Percentiles rank a stretch among this genome's conserved stretches.
phyloP scores from a whole-genome alignment of 1,284 basidiomycete genomes.

The Trametes hirsuta region DNA sequence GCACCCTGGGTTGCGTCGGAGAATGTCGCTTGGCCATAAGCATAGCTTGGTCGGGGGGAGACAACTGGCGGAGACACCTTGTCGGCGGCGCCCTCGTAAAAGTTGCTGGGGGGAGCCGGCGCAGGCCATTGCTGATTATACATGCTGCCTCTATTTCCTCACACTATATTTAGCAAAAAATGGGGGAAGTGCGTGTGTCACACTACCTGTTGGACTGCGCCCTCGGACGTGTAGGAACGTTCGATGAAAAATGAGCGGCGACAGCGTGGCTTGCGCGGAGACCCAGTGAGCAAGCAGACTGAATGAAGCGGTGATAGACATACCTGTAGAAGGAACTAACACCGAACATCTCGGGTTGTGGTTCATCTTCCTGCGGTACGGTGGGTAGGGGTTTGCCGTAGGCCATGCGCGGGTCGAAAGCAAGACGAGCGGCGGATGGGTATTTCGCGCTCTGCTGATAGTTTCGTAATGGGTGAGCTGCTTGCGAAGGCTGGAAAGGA shows the following conservation, averaged over 20 bases:
- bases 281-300: background rate
- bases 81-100: background rate
- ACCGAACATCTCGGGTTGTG: conserved; percentile 27
- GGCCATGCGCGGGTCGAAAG: conserved; percentile 52
- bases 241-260: conserved; percentile 26
- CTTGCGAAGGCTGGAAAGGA: background rate
- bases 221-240: conserved; percentile 16
- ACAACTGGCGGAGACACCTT: conserved; percentile 3
- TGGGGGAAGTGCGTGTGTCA: too few species aligned
- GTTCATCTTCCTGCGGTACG: conserved; percentile 14
- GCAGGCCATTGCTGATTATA: background rate
- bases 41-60: conserved; percentile 21
- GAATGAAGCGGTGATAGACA: conserved; percentile 12
- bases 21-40: conserved; percentile 16
- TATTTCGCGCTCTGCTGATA: conserved; percentile 11
- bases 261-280: conserved; percentile 25
- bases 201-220: conserved; percentile 10
- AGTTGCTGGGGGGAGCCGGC: background rate
- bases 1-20: background rate
- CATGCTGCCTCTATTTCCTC: background rate
- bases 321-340: conserved; percentile 62
- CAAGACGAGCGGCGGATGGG: conserved; percentile 15
- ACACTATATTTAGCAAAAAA: background rate
- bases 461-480: background rate
- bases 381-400: conserved; percentile 38